phyloP scores from a whole-genome alignment of 2,329 filamentous ascomycete genomes.

The Phialophora chinensis region DNA sequence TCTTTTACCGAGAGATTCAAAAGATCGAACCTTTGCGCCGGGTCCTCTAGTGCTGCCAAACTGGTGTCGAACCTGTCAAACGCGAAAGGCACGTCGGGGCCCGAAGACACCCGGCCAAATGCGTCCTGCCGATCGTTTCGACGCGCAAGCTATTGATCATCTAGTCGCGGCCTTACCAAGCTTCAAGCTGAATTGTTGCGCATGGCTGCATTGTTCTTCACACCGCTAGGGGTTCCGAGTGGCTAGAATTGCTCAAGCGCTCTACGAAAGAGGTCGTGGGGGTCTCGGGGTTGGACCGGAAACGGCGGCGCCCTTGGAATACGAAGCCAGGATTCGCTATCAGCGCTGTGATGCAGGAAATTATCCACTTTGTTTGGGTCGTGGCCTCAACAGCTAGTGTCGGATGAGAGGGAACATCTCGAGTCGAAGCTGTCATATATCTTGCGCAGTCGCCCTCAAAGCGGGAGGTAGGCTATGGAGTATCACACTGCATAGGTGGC shows the following conservation, averaged over 20 bases:
- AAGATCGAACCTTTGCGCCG: conserved; percentile 10
- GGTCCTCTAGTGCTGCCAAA: neutral
- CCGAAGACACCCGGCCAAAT: neutral
- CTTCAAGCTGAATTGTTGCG: neutral
- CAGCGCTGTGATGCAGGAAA: neutral
- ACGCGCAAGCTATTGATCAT: neutral
- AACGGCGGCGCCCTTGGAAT: neutral
- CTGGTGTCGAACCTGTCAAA: neutral
- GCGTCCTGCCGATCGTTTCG: neutral
- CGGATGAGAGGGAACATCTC: neutral
- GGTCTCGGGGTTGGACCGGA: neutral
- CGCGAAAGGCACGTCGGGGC: neutral
- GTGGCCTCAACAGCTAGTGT: neutral
- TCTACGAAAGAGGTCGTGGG: neutral
- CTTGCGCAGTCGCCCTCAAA: neutral
- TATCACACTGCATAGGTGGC: neutral
- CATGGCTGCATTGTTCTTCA: neutral
- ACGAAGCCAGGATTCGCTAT: neutral
- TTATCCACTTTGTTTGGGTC: neutral
- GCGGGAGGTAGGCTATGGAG: neutral
- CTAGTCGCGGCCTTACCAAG: neutral
- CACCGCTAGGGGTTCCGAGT: neutral
- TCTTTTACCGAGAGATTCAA: conserved; percentile 21
- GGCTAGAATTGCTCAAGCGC: neutral
- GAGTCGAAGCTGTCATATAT: conserved; percentile 8